Conservation (phyloP, 176 grass and related monocot genomes). For the Hsuehochloa calcarea region DNA sequence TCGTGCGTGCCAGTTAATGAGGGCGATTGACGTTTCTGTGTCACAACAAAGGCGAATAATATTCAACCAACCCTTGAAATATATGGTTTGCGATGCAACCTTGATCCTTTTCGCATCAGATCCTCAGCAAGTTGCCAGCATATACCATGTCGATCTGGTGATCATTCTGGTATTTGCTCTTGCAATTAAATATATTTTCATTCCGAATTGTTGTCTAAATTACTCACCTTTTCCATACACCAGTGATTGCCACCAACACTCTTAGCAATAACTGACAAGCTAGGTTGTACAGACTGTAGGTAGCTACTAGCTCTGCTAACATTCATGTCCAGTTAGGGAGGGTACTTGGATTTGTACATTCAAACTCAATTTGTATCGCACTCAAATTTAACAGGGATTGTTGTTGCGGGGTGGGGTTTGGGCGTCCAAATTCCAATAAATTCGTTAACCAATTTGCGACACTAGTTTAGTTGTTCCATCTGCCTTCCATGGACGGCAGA, state of each 20-base stretch:
- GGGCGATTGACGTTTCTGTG: neutral
- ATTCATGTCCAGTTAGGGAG: neutral
- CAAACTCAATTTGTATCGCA: too few relatives aligned
- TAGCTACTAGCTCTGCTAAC: neutral
- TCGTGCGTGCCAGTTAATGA: slow-evolving; percentile 27
- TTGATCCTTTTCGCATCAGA: neutral
- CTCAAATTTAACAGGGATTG: too few relatives aligned
- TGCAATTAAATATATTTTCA: neutral
- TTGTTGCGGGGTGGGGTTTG: too few relatives aligned
- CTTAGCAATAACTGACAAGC: neutral
- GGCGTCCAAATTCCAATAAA: too few relatives aligned
- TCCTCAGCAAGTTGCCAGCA: neutral
- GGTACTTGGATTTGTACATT: neutral
- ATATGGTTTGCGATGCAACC: slow-evolving; percentile 6
- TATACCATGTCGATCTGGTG: too few relatives aligned
- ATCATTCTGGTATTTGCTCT: neutral
- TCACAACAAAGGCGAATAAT: neutral
- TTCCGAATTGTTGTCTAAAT: neutral
- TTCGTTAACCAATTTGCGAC: neutral
- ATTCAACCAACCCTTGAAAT: neutral
- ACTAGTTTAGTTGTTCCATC: neutral
- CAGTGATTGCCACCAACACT: neutral
- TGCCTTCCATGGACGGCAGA: neutral
- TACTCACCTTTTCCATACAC: neutral
- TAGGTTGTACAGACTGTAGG: neutral